Percentiles rank a stretch among this genome's conserved stretches.
phyloP scores from a whole-genome alignment of 129 eudicot genomes.

The Lonicera japonica region DNA sequence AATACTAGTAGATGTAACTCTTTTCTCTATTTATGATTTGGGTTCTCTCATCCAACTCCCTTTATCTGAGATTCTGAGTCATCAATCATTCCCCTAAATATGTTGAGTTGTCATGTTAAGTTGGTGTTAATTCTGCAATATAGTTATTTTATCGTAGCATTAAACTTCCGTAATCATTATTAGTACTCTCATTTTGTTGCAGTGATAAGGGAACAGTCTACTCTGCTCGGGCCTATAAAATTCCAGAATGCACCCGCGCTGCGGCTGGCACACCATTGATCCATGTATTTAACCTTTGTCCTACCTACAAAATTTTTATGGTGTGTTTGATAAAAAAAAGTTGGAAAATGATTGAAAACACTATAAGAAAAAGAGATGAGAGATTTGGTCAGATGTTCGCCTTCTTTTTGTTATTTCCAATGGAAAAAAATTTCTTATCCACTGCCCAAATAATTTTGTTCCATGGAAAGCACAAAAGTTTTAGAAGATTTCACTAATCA shows the following conservation, averaged over 20 bases:
- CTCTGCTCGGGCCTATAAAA: conserved; percentile 81
- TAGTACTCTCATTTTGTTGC: neutral
- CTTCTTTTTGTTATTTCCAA: no score
- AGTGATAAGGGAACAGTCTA: conserved; percentile 94
- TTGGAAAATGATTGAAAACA: no score
- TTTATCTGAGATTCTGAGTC: neutral
- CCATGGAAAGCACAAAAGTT: no score
- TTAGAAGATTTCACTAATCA: no score
- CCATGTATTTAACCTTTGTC: conserved; percentile 56
- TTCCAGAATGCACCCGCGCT: conserved; percentile 92
- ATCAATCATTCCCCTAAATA: neutral
- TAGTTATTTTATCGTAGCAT: neutral
- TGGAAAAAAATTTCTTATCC: no score
- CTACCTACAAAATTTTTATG: neutral
- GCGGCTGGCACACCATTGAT: conserved; percentile 93
- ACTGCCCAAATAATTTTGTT: no score
- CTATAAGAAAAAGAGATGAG: no score
- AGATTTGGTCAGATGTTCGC: no score
- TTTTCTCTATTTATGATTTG: neutral
- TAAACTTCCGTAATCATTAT: neutral
- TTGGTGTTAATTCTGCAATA: neutral
- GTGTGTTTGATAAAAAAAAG: no score
- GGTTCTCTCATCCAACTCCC: neutral
- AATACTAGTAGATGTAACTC: no score
- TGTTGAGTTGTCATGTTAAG: neutral